Conservation (phyloP, 768 basidiomycete species). For the Mycena floridula region DNA sequence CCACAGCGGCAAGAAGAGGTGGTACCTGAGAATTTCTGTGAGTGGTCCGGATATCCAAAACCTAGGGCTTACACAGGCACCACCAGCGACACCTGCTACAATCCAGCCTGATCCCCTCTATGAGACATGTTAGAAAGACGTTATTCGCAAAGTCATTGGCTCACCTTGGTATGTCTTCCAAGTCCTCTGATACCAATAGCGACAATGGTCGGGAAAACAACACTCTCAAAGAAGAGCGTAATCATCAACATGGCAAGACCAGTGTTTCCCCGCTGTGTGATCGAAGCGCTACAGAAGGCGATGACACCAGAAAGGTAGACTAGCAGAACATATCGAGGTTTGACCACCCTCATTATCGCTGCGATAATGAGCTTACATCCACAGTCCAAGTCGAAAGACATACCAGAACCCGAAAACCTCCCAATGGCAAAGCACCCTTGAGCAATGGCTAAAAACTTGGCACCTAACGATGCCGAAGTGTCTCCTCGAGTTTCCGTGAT, state of each 20-base stretch:
- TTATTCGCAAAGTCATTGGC: background rate
- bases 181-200: constrained; percentile 26
- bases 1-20: constrained; percentile 23
- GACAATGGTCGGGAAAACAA: constrained; percentile 30
- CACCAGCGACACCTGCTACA: constrained; percentile 25
- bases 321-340: constrained; percentile 23
- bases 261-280: constrained; percentile 22
- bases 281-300: constrained; percentile 22
- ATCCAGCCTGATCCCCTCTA: constrained; percentile 24
- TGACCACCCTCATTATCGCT: constrained; percentile 23
- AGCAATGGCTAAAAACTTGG: constrained; percentile 25
- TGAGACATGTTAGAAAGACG: background rate
- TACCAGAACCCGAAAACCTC: constrained; percentile 24
- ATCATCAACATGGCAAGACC: constrained; percentile 25
- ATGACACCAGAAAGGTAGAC: constrained; percentile 21
- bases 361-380: background rate
- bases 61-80: constrained; percentile 20
- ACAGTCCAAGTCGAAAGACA: constrained; percentile 4
- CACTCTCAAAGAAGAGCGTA: constrained; percentile 29
- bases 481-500: constrained; percentile 21
- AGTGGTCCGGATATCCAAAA: background rate
- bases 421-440: constrained; percentile 27
- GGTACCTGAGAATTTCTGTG: constrained; percentile 14
- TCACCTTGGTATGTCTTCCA: constrained; percentile 25
- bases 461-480: constrained; percentile 18